phyloP scores from a whole-genome alignment of 75 land plant species.

The Cunninghamia lanceolata region DNA sequence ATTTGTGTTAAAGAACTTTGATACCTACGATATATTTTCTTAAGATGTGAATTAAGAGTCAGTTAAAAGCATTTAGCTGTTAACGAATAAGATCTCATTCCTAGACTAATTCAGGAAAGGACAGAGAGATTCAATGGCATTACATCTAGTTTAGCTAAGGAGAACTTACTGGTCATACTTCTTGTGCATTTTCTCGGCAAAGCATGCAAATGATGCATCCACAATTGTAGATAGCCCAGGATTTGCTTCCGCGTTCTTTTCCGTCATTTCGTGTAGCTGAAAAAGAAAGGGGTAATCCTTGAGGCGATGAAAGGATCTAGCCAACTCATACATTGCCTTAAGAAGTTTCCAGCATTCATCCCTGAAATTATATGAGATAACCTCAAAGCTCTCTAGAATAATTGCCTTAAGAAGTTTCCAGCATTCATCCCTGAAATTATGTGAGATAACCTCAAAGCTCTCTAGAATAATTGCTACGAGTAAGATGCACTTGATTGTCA shows the following conservation, averaged over 20 bases:
- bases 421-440: background rate
- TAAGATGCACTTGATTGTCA: background rate
- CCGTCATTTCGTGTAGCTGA: background rate
- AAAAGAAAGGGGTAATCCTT: background rate
- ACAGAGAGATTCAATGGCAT: too few species aligned
- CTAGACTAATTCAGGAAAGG: too few species aligned
- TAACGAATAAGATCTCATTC: too few species aligned
- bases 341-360: background rate
- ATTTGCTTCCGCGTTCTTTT: background rate
- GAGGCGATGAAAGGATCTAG: background rate
- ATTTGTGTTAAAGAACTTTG: too few species aligned
- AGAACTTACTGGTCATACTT: background rate
- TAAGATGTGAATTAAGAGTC: too few species aligned
- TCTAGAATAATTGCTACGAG: background rate
- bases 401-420: background rate
- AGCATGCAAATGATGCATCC: slow-evolving; percentile 1
- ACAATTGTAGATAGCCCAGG: background rate
- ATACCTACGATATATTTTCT: too few species aligned
- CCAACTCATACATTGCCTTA: background rate
- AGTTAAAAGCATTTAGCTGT: too few species aligned
- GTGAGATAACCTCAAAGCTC: background rate
- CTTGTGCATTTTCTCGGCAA: background rate
- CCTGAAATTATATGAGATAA: background rate
- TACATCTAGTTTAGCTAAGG: too few species aligned
- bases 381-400: too few species aligned